A percentile compares a stretch with the other conserved stretches of the same genome.
Evolutionary conservation across 2,329 filamentous ascomycete genomes (phyloP).

Genomic region (Ophiostoma novo-ulmi): DNA sequence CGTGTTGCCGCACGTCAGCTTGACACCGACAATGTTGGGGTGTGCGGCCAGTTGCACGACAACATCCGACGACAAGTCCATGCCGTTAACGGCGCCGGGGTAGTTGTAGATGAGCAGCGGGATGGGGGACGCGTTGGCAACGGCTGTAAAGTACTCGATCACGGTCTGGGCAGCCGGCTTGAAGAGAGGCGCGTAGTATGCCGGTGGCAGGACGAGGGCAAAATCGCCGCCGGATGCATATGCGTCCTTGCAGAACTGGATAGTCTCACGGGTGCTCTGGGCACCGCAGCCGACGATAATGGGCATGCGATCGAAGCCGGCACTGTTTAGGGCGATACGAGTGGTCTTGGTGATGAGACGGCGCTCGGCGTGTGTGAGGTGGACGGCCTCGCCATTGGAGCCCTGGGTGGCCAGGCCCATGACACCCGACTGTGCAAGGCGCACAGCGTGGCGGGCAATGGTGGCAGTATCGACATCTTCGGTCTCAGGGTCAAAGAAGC

Average conservation of each 20-base stretch:
- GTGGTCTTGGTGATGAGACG: conserved; percentile 64
- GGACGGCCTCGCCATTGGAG: conserved; percentile 78
- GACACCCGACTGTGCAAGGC: conserved; percentile 68
- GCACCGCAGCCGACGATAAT: conserved; percentile 72
- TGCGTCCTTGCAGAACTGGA: conserved; percentile 64
- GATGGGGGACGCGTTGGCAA: conserved; percentile 58
- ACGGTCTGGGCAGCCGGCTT: conserved; percentile 57
- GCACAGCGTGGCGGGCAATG: conserved; percentile 57
- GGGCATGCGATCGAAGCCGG: conserved; percentile 61
- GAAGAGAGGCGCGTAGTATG: conserved; percentile 68
- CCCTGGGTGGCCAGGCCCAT: conserved; percentile 72
- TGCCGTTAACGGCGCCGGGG: conserved; percentile 57
- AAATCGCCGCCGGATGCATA: conserved; percentile 66
- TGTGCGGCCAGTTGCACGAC: conserved; percentile 57
- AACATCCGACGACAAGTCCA: conserved; percentile 60
- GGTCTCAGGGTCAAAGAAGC: conserved; percentile 61
- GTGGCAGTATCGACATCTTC: conserved; percentile 63
- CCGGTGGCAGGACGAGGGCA: conserved; percentile 68
- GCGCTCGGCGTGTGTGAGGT: conserved; percentile 66
- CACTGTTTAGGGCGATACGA: conserved; percentile 61
- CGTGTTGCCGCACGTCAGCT: conserved; percentile 66
- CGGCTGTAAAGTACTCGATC: conserved; percentile 59
- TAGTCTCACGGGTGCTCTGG: conserved; percentile 67
- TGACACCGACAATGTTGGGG: conserved; percentile 63
- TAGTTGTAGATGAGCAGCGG: conserved; percentile 67